Evolutionary conservation across 257 asterid genomes (phyloP).

Genomic region (Buddleja alternifolia): DNA sequence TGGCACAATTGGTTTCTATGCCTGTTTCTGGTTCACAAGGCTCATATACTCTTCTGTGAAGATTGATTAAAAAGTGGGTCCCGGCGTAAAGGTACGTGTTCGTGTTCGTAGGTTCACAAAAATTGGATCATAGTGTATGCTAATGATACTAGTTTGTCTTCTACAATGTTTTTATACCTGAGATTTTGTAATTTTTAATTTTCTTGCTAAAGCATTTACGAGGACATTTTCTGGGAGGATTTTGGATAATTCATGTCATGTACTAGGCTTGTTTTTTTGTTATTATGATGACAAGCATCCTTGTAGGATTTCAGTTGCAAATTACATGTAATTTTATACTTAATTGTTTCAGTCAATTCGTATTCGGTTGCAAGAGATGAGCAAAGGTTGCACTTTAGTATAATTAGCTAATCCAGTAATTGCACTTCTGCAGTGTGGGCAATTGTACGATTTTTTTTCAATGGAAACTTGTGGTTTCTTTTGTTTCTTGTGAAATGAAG

Average conservation of each 20-base stretch:
- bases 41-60: conserved; percentile 82
- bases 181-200: conserved; percentile 31
- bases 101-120: no score
- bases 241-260: conserved; percentile 22
- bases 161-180: conserved; percentile 19
- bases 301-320: background rate
- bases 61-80: conserved; percentile 49
- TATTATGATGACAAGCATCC: background rate
- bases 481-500: no score
- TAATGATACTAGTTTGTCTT: conserved; percentile 27
- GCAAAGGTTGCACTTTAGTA: background rate
- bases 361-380: background rate
- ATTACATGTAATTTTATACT: background rate
- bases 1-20: conserved; percentile 72
- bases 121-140: conserved; percentile 27
- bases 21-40: conserved; percentile 86
- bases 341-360: background rate
- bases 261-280: background rate
- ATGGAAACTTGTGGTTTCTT: no score
- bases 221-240: conserved; percentile 37
- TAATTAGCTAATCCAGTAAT: background rate
- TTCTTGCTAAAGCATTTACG: conserved; percentile 22
- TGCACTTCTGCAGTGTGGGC: no score
- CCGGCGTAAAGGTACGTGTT: no score
- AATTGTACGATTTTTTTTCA: no score